Evolutionary conservation across 495 filamentous ascomycete genomes (phyloP), one percentile per base, ranked within the genome.

Genomic region (Aspergillus kassunensis): DNA sequence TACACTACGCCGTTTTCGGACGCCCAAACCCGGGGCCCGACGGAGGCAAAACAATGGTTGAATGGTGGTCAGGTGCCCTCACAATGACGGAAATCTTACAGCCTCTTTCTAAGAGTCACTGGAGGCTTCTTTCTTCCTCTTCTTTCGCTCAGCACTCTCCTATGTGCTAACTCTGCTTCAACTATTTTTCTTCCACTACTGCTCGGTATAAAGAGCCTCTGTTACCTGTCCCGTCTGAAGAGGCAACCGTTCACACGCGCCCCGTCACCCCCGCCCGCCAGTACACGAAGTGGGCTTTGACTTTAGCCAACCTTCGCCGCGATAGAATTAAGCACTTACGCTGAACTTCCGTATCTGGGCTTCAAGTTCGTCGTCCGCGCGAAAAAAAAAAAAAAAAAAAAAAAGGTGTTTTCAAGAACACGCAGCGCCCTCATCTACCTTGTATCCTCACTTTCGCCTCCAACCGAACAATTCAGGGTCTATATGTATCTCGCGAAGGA

Each of bases 71-170:
- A 56, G 47, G 54, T 48, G 54, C 41, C 53, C 29, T 27, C 35
- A n/a, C 24, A 43, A 63, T 58, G 61, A 63, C 57, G 57, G 61
- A 51, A 60, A 60, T 46, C 54, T 58, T 45, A 56, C 53, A 43
- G 34, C 44, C 35, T 44, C 41, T 34, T 43, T 12, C 25, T 40
- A 24, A 50, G 25, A 37, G 18, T 49, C 46, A 53, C 20, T 21
- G 29, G 35, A 25, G 43, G 42, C 36, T 18, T 46, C 41, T 36
- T 43, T 43, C 49, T 34, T 30, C 47, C 24, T 27, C 44, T 47
- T 55, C 35, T 47, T 25, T 44, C 44, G 33, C 35, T 39, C 44
- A 54, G 52, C 61, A 60, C 60, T 55, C 9, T 49, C 15, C 29
- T 23, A 24, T 36, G 54, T 58, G 51, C 55, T 54, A 51, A 41